These are phyloP conservation scores for Candida ortonii DNA, from an alignment of 805 yeast species.

Conservation along the genomic window DNA sequence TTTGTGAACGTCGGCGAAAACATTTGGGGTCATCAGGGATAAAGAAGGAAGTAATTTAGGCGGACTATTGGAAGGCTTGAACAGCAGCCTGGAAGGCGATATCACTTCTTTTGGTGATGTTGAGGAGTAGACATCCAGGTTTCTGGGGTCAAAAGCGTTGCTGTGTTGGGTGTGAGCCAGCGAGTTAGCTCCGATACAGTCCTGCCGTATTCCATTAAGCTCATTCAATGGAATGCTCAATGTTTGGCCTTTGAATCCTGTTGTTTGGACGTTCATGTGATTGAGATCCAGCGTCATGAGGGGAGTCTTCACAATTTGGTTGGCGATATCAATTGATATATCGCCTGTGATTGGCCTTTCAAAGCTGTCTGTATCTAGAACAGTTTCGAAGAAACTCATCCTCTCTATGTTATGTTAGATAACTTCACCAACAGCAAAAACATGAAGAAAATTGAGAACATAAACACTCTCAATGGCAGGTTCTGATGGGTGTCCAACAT, in stretches of 20 bases:
- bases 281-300: slow-evolving; percentile 19
- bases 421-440: too few relatives aligned
- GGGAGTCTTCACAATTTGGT: slow-evolving; percentile 16
- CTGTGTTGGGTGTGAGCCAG: slow-evolving; percentile 9
- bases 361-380: slow-evolving; percentile 15
- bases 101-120: slow-evolving; percentile 17
- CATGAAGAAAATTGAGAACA: too few relatives aligned
- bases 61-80: slow-evolving; percentile 11
- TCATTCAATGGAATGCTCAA: slow-evolving; percentile 15
- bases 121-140: slow-evolving; percentile 15
- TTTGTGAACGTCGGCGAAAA: slow-evolving; percentile 12
- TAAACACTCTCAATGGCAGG: too few relatives aligned
- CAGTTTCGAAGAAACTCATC: slow-evolving; percentile 21
- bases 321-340: slow-evolving; percentile 17
- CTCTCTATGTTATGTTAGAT: too few relatives aligned
- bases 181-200: slow-evolving; percentile 9
- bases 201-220: slow-evolving; percentile 9
- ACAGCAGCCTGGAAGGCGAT: slow-evolving; percentile 18
- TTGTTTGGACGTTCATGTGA: slow-evolving; percentile 16
- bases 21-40: slow-evolving; percentile 9
- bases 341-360: slow-evolving; percentile 19
- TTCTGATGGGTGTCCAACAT: too few relatives aligned
- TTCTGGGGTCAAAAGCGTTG: slow-evolving; percentile 14
- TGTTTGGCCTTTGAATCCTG: slow-evolving; percentile 12
- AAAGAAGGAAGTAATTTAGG: slow-evolving; percentile 8